These are phyloP conservation scores for Pseudevernia furfuracea DNA, from an alignment of 495 filamentous ascomycete genomes.

Conservation along the genomic window DNA sequence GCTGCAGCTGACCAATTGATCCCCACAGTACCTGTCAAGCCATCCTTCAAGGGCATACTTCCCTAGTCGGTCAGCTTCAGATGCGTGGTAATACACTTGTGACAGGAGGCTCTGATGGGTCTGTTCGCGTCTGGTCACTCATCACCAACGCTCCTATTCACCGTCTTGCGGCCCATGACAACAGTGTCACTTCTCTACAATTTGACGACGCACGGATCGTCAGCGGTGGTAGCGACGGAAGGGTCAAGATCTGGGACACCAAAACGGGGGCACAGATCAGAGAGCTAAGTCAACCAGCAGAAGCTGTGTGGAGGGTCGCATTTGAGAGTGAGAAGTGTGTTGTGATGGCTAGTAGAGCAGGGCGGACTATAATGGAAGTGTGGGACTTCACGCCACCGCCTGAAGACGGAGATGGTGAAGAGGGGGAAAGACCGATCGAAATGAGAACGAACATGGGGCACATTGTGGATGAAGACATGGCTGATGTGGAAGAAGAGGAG, in stretches of 20 bases:
- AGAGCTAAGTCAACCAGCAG: conserved; percentile 80
- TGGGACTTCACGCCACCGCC: conserved; percentile 27
- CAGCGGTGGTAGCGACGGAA: conserved; percentile 87
- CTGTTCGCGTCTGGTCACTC: conserved; percentile 90
- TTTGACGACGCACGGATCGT: conserved; percentile 94
- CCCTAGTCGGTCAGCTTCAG: conserved; percentile 92
- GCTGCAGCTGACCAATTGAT: conserved; percentile 1
- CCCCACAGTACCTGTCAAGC: conserved; percentile 62
- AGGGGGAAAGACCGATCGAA: conserved; percentile 4
- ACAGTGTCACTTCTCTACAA: conserved; percentile 93
- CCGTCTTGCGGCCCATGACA: conserved; percentile 93
- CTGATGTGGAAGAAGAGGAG: conserved; percentile 21
- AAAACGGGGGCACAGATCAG: conserved; percentile 83
- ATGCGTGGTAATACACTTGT: conserved; percentile 91
- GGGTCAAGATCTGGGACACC: conserved; percentile 96
- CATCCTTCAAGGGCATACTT: conserved; percentile 95
- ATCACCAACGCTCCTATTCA: conserved; percentile 84
- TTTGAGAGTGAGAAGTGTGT: conserved; percentile 98
- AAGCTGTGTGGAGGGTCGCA: conserved; percentile 94
- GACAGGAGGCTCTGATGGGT: conserved; percentile 92
- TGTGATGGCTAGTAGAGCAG: conserved; percentile 77
- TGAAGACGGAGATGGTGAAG: conserved; percentile 29
- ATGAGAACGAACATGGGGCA: not conserved
- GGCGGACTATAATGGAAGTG: conserved; percentile 94
- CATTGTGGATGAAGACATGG: conserved; percentile 24